phyloP scores from a whole-genome alignment of 176 grass and related monocot genomes.

The Lolium multiflorum region DNA sequence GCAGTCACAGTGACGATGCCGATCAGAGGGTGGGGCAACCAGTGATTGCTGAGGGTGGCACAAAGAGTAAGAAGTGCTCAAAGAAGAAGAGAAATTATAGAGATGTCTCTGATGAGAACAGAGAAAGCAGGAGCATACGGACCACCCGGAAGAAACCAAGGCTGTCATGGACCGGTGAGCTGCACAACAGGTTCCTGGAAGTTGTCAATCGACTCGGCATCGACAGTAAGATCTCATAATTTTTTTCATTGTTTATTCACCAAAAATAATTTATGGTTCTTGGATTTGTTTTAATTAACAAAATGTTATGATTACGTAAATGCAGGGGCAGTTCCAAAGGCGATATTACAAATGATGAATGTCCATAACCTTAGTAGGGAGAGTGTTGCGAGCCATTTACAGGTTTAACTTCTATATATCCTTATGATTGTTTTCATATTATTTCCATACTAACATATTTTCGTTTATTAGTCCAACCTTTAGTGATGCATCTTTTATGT shows the following conservation, averaged over 20 bases:
- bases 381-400: constrained; percentile 73
- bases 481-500: too few relatives aligned
- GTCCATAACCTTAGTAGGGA: constrained; percentile 61
- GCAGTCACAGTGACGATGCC: too few relatives aligned
- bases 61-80: constrained; percentile 22
- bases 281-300: too few relatives aligned
- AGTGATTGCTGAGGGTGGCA: background rate
- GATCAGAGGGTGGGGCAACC: too few relatives aligned
- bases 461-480: too few relatives aligned
- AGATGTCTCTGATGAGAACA: background rate
- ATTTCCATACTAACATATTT: background rate
- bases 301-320: too few relatives aligned
- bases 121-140: background rate
- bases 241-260: background rate
- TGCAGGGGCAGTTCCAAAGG: too few relatives aligned
- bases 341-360: constrained; percentile 8
- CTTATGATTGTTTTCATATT: background rate
- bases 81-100: constrained; percentile 35
- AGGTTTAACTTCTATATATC: constrained; percentile 48
- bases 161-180: constrained; percentile 41
- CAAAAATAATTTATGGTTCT: background rate
- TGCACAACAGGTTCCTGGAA: constrained; percentile 65
- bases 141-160: background rate
- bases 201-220: constrained; percentile 56
- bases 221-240: constrained; percentile 56